phyloP scores from a whole-genome alignment of 148 eudicot species.

The Talinum fruticosum region DNA sequence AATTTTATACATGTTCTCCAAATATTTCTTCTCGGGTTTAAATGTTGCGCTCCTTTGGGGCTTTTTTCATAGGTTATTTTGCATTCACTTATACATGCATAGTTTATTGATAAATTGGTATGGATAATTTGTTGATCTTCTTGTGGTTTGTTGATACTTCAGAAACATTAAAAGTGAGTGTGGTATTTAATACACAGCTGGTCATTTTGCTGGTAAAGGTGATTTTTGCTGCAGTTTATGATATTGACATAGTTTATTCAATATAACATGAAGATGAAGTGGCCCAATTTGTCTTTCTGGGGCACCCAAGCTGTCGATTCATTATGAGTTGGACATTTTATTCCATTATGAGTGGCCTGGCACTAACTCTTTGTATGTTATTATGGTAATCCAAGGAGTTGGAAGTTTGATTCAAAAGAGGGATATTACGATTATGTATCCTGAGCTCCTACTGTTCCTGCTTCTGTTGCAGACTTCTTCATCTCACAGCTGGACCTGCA shows the following conservation, averaged over 20 bases:
- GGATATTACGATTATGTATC: not conserved
- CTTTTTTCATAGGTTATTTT: not conserved
- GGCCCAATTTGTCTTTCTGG: not conserved
- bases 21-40: not conserved
- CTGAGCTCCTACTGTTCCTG: not conserved
- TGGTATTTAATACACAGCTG: not conserved
- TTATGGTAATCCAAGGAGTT: not conserved
- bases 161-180: not conserved
- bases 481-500: constrained; percentile 95
- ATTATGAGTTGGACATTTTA: not conserved
- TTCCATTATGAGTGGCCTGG: not conserved
- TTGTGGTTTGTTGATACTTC: not conserved
- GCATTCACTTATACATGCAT: not conserved
- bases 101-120: not conserved
- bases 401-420: not conserved
- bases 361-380: not conserved
- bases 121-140: not conserved
- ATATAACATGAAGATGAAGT: not conserved
- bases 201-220: not conserved
- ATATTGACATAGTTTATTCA: not conserved
- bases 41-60: not conserved
- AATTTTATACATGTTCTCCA: too few relatives aligned
- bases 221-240: not conserved
- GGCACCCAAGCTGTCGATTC: not conserved
- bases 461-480: constrained; percentile 56